A percentile compares a stretch with the other conserved stretches of the same genome.
Conservation (phyloP, 2,329 filamentous ascomycete genomes). For the Bertia moriformis region DNA sequence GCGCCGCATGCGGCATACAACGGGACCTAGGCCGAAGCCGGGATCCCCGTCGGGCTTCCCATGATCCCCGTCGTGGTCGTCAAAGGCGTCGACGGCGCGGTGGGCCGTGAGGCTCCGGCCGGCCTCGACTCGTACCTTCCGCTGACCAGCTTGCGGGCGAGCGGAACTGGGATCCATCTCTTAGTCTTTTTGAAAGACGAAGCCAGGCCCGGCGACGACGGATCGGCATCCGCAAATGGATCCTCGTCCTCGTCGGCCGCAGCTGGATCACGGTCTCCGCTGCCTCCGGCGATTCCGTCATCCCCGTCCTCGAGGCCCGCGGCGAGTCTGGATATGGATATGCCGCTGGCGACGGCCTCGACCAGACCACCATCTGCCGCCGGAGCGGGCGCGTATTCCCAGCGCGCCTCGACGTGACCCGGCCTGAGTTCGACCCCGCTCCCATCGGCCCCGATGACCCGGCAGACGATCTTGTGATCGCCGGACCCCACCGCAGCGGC, state of each 20-base stretch:
- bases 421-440: slow-evolving; percentile 49
- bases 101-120: too few species aligned
- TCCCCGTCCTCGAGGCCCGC: slow-evolving; percentile 35
- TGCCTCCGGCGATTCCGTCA: slow-evolving; percentile 27
- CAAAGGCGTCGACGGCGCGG: too few species aligned
- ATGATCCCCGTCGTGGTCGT: too few species aligned
- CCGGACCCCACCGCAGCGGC: slow-evolving; percentile 40
- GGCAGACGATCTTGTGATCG: slow-evolving; percentile 73
- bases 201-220: slow-evolving; percentile 6
- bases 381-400: slow-evolving; percentile 40
- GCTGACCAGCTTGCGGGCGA: slow-evolving; percentile 53
- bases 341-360: slow-evolving; percentile 37
- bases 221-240: slow-evolving; percentile 59
- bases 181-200: slow-evolving; percentile 14
- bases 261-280: slow-evolving; percentile 19
- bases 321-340: slow-evolving; percentile 46
- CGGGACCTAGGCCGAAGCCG: too few species aligned
- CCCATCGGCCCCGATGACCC: slow-evolving; percentile 62
- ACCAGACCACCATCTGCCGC: slow-evolving; percentile 31
- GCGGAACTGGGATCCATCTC: slow-evolving; percentile 53
- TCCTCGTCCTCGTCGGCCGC: slow-evolving; percentile 30
- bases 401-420: slow-evolving; percentile 69
- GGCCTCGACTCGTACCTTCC: slow-evolving; percentile 58
- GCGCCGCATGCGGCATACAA: too few species aligned
- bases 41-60: too few species aligned